Conservation (phyloP, 208 protist genomes). For the Blechomonas ayalai region DNA sequence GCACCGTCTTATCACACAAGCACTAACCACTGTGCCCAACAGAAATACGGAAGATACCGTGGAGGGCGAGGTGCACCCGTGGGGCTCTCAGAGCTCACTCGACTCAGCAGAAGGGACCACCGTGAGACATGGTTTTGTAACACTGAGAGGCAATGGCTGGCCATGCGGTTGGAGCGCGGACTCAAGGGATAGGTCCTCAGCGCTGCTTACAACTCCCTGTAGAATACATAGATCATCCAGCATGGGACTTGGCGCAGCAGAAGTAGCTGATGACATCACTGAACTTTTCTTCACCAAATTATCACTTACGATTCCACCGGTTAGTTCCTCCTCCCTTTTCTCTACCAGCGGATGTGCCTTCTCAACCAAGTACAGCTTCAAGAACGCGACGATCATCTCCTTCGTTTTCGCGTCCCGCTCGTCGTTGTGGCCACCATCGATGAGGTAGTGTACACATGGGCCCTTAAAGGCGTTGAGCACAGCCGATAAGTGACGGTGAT, state of each 20-base stretch:
- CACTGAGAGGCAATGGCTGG: conserved; percentile 11
- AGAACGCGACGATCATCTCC: conserved; percentile 75
- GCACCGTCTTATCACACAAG: too few relatives aligned
- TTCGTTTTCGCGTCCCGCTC: conserved; percentile 70
- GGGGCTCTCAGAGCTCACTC: not conserved
- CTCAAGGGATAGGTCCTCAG: too few relatives aligned
- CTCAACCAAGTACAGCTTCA: conserved; percentile 70
- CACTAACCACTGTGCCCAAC: too few relatives aligned
- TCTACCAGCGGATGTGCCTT: conserved; percentile 32
- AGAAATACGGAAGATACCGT: too few relatives aligned
- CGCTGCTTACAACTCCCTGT: too few relatives aligned
- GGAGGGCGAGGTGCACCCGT: too few relatives aligned
- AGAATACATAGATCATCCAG: too few relatives aligned
- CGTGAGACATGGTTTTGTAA: conserved; percentile 7
- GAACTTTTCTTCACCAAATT: not conserved
- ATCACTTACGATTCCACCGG: conserved; percentile 1
- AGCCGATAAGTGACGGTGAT: conserved; percentile 59
- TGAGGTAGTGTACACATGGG: conserved; percentile 58
- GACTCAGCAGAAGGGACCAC: not conserved
- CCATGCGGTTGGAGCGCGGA: conserved; percentile 1
- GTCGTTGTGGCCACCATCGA: conserved; percentile 91
- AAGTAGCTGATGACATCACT: too few relatives aligned
- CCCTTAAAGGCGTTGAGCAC: conserved; percentile 53
- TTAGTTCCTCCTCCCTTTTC: not conserved
- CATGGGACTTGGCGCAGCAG: too few relatives aligned